Conservation (phyloP, 768 basidiomycete genomes). For the Lactarius tabidus region DNA sequence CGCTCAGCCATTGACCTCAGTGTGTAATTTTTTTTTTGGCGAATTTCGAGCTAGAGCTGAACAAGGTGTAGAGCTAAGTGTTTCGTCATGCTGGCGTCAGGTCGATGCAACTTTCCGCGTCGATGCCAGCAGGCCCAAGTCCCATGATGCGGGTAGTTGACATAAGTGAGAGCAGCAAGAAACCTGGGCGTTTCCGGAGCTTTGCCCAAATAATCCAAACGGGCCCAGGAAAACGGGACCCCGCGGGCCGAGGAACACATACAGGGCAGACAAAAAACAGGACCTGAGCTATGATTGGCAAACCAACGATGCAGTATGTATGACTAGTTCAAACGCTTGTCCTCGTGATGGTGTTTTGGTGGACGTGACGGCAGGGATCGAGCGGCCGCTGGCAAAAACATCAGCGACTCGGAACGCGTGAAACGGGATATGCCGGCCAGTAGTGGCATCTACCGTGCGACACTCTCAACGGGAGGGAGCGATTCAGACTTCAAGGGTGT, state of each 20-base stretch:
- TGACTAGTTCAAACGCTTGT: not conserved
- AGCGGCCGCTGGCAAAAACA: not conserved
- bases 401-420: not conserved
- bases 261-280: not conserved
- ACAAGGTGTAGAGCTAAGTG: not conserved
- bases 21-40: not conserved
- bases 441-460: no score
- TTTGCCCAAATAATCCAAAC: slow-evolving; percentile 13
- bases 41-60: no score
- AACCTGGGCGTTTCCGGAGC: slow-evolving; percentile 2
- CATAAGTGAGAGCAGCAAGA: slow-evolving; percentile 4
- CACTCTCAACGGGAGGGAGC: not conserved
- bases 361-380: slow-evolving; percentile 2
- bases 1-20: not conserved
- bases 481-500: not conserved
- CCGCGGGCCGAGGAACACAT: slow-evolving; percentile 10
- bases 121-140: not conserved
- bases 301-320: not conserved
- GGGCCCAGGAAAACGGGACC: slow-evolving; percentile 3
- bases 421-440: slow-evolving; percentile 1
- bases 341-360: slow-evolving; percentile 5
- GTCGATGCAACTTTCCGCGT: not conserved
- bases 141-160: not conserved
- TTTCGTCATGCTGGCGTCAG: no score
- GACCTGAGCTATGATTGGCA: not conserved